Evolutionary conservation across 441 rosid genomes (phyloP), one percentile per base, ranked within the genome.

Genomic region (Gossypium schwendimanii): DNA sequence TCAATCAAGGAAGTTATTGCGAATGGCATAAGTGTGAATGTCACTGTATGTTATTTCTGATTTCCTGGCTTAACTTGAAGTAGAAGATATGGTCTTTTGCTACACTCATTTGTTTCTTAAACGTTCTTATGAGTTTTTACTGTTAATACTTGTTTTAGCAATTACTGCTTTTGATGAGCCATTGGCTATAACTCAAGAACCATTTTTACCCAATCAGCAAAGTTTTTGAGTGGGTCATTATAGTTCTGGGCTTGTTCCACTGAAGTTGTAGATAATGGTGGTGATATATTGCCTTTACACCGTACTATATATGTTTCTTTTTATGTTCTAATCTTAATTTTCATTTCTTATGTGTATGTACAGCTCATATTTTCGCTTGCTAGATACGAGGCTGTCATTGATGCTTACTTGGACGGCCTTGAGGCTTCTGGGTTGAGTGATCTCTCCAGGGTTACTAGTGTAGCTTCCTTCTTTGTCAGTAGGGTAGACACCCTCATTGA

Each of bases 381-480:
- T 2, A 86, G 98, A 86, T 95, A 95, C 33, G 99, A 95, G 79
- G 96, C 91, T n/a, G 98, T 95, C 67, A 89, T 95, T 6, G 97
- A 95, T 85, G 95, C 98, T 67, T 95, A 95, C 74, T 80, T 93
- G 88, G 98, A 95, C 86, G 99, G 98, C 72, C 98, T 95, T 1
- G 98, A 95, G 84, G 92, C 92, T 7, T 95, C 97, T 77, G 96
- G 97, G 70, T 83, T 95, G 44, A 79, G 78, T 80, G 98, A 95
- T 77, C 97, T 95, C 77, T 93, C 99, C n/a, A 88, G 83, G 83
- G 97, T 93, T 73, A 96, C 98, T 2, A 93, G 97, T 75, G 98
- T 93, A 75, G 99, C 99, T 52, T 93, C 98, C 63, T 95, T 95
- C 87, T 95, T 93, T 71, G 97, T 95, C 71, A 95, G 99, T 84